Evolutionary conservation across 371 early-diverging fungal species (phyloP), one percentile per base, ranked within the genome.

Genomic region (Mortierella sp.): DNA sequence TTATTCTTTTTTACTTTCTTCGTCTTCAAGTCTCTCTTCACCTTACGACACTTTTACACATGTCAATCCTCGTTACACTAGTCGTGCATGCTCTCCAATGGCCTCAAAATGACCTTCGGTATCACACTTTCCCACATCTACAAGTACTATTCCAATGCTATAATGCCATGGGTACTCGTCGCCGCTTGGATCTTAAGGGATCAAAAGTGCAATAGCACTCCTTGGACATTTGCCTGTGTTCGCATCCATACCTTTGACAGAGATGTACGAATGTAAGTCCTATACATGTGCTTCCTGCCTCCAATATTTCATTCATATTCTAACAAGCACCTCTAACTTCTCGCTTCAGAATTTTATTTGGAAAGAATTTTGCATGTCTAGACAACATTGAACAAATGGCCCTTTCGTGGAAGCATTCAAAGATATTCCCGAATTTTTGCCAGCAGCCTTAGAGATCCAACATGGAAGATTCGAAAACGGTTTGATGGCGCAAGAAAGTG

Each of bases 311-410:
- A n/a, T n/a, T n/a, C n/a, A n/a, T n/a, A n/a, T n/a, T n/a, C n/a
- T n/a, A n/a, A n/a, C n/a, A n/a, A n/a, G n/a, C n/a, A n/a, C n/a
- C n/a, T n/a, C n/a, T n/a, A n/a, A n/a, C n/a, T n/a, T n/a, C n/a
- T n/a, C n/a, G n/a, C n/a, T n/a, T 1, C n/a, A 77, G 78, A 0
- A 60, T 77, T n/a, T 64, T 62, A 8, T 77, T 72, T n/a, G 78
- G 78, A 63, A 37, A 77, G 14, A 72, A 65, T 22, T 77, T 77
- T 49, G 78, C 69, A 1, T 68, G 68, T 55, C 35, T 77, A n/a
- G 69, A 68, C 3, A 60, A 66, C 26, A 73, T 78, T 1, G 64
- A 62, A 4, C 49, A 64, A 22, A 32, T 47, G 14, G 70, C 54
- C 37, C 64, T 1, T 66, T 70, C 51, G 73, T 60, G 2, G 66